These are phyloP conservation scores for Gossypium gossypioides DNA, from an alignment of 441 rosid species.

Conservation along the genomic window DNA sequence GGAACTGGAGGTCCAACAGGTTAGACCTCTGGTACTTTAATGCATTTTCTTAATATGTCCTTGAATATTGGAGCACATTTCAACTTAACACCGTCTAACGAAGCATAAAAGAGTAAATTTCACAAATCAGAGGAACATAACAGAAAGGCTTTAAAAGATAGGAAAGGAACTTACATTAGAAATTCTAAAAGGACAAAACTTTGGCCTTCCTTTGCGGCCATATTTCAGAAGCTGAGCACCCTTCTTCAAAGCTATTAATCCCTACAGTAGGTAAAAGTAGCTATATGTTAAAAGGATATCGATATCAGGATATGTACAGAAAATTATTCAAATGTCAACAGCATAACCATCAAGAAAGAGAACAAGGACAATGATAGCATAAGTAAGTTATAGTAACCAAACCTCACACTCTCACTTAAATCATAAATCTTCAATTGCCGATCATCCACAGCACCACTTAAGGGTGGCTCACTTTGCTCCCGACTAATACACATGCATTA, in stretches of 20 bases:
- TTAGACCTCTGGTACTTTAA: not conserved
- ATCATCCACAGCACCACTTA: not conserved
- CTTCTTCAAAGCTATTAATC: constrained; percentile 73
- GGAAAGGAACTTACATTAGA: constrained; percentile 56
- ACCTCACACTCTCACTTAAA: not conserved
- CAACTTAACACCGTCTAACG: not conserved
- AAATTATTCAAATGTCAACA: not conserved
- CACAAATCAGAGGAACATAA: not conserved
- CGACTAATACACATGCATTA: not conserved
- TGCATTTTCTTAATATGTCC: not conserved
- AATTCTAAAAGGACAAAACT: constrained; percentile 80
- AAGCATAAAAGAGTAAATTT: constrained; percentile 3
- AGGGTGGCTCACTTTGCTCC: not conserved
- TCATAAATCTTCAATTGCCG: not conserved
- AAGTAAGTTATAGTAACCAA: not conserved
- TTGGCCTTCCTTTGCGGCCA: constrained; percentile 94
- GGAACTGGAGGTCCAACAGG: not conserved
- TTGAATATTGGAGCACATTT: too few species aligned
- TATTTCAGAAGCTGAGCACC: constrained; percentile 86
- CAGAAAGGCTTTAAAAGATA: not conserved
- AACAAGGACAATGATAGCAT: not conserved
- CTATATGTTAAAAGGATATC: not conserved
- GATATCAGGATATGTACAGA: not conserved
- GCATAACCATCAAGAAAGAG: not conserved
- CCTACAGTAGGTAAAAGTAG: constrained; percentile 37